phyloP scores from a whole-genome alignment of 441 rosid species.

The Syzygium malaccense region DNA sequence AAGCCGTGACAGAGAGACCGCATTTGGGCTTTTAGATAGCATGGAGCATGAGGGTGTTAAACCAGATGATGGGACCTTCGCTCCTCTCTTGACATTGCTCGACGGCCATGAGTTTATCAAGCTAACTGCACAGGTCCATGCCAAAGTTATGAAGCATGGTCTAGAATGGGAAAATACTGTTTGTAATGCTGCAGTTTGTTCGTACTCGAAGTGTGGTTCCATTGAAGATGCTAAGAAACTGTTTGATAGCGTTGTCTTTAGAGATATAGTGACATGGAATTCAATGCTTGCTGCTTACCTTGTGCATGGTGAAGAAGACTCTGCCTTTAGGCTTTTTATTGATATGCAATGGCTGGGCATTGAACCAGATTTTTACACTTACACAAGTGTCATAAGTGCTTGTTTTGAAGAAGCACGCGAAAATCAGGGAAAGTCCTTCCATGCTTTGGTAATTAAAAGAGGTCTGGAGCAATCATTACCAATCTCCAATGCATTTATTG shows the following conservation, averaged over 20 bases:
- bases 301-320: slow-evolving; percentile 33
- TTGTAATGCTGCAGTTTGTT: slow-evolving; percentile 53
- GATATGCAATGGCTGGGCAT: slow-evolving; percentile 38
- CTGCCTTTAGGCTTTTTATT: slow-evolving; percentile 36
- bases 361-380: slow-evolving; percentile 55
- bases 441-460: slow-evolving; percentile 52
- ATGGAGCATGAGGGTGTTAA: slow-evolving; percentile 45
- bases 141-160: slow-evolving; percentile 50
- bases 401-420: slow-evolving; percentile 30
- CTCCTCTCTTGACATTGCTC: slow-evolving; percentile 70
- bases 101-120: slow-evolving; percentile 28
- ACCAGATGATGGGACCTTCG: slow-evolving; percentile 61
- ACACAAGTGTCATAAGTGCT: slow-evolving; percentile 53
- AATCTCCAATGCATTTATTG: slow-evolving; percentile 46
- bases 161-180: slow-evolving; percentile 34
- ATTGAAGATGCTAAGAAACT: slow-evolving; percentile 43
- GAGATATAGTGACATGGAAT: slow-evolving; percentile 69
- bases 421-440: slow-evolving; percentile 40
- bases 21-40: slow-evolving; percentile 40
- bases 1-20: slow-evolving; percentile 26
- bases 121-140: slow-evolving; percentile 40
- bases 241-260: slow-evolving; percentile 34
- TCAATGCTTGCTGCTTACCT: slow-evolving; percentile 60
- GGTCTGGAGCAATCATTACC: slow-evolving; percentile 49
- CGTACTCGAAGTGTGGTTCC: slow-evolving; percentile 62